Conservation (phyloP, 306 rosid species). For the Myrica gale region DNA sequence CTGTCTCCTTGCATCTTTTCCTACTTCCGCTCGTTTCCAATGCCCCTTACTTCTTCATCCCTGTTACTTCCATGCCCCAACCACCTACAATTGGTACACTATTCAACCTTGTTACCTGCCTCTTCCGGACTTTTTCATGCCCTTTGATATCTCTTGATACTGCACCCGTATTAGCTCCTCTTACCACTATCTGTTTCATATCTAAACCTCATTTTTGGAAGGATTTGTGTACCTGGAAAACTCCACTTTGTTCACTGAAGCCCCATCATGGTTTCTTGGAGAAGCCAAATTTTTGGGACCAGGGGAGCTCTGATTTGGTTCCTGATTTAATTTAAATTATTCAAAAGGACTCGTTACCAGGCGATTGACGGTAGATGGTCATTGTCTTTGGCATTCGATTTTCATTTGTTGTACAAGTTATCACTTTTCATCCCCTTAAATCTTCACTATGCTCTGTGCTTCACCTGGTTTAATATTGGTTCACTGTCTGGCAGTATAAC, state of each 20-base stretch:
- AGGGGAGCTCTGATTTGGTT: neutral
- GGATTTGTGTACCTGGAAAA: neutral
- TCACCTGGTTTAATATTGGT: constrained; percentile 20
- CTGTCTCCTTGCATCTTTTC: neutral
- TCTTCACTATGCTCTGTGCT: neutral
- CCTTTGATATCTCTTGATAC: neutral
- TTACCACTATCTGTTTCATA: neutral
- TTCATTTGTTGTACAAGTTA: neutral
- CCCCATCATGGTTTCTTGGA: neutral
- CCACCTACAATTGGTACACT: neutral
- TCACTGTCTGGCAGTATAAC: constrained; percentile 62
- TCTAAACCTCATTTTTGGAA: neutral
- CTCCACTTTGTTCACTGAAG: neutral
- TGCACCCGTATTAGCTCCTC: neutral
- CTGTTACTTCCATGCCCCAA: neutral
- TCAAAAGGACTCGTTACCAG: neutral
- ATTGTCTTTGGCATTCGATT: neutral
- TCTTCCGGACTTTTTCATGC: neutral
- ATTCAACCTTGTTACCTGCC: neutral
- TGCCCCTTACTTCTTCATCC: neutral
- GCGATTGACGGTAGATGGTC: neutral
- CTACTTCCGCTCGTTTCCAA: too few relatives aligned
- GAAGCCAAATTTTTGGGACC: neutral
- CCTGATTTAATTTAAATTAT: neutral
- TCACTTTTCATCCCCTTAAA: neutral